Evolutionary conservation across 1,139 yeast species (phyloP).

Genomic region (Tardiomyces depauwii): DNA sequence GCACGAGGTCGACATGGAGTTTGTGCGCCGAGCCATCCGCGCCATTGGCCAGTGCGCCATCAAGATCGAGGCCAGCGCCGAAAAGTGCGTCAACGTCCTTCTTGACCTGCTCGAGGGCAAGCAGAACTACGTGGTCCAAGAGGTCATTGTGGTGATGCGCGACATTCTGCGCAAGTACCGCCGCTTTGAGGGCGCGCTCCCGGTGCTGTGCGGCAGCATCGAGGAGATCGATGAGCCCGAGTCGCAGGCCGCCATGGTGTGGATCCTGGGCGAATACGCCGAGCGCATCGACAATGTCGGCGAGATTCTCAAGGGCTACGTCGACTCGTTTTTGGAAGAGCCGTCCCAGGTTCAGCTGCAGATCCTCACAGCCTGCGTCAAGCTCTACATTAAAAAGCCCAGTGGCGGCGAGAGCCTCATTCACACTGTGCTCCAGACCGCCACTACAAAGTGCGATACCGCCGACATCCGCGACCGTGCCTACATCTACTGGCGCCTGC

Average conservation of each 20-base stretch:
- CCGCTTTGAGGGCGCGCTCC: conserved; percentile 53
- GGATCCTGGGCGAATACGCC: conserved; percentile 87
- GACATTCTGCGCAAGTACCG: conserved; percentile 74
- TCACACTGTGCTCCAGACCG: conserved; percentile 62
- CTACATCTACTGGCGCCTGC: conserved; percentile 84
- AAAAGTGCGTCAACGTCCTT: conserved; percentile 67
- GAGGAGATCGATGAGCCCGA: conserved; percentile 51
- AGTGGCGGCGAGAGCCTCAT: conserved; percentile 36
- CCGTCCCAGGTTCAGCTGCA: conserved; percentile 68
- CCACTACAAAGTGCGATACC: conserved; percentile 74
- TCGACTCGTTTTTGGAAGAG: conserved; percentile 58
- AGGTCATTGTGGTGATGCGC: conserved; percentile 61
- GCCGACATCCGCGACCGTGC: conserved; percentile 94
- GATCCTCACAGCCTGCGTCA: conserved; percentile 68
- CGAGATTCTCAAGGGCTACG: conserved; percentile 36
- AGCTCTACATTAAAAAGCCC: conserved; percentile 44
- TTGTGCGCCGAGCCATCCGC: conserved; percentile 69
- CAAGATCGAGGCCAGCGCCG: conserved; percentile 47
- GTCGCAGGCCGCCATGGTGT: conserved; percentile 66
- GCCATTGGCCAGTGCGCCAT: conserved; percentile 89
- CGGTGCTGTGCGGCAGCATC: conserved; percentile 51
- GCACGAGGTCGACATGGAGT: conserved; percentile 86
- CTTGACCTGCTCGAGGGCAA: conserved; percentile 68
- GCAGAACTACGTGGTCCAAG: conserved; percentile 62
- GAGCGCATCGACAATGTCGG: conserved; percentile 50